Base-by-base conservation (phyloP, 1,139 yeast genomes). In the Pneumocystis carinii region DNA sequence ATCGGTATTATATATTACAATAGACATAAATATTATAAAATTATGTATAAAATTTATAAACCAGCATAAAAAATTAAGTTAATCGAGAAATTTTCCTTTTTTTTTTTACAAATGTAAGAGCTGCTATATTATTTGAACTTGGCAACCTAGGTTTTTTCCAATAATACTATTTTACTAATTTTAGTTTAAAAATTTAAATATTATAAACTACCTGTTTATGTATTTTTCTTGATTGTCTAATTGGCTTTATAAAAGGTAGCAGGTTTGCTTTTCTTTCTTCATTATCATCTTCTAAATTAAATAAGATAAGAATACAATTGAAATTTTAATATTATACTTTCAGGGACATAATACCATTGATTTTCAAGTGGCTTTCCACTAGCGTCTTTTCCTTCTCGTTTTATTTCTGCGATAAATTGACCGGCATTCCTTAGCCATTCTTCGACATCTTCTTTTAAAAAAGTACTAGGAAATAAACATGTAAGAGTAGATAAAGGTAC, bases 301-400 rank as follows among this genome's bases (percentile, higher is more conserved):
- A 19, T 48, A 48, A 48, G 55, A 39, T 57, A 39, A 57, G 14
- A 57, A 29, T 2, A 37, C 4, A 29, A 57, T 12, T 3, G 4
- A 12, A 37, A 27, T 29, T 37, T 6, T 37, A 32, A 57, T 57
- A 38, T 24, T 12, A 10, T 57, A 57, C 59, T 57, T 57, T 57
- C 59, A 27, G 42, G 41, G 24, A 37, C 15, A 57, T 57, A 57
- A 27, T 57, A 57, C 41, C 42, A 57, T 39, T 57, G 36, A 39
- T 24, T 39, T 19, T 37, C 42, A 19, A 57, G 29, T 19, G 38
- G 59, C 6, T 57, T 57, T 37, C 59, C 59, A 19, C 29, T 24
- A 19, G 59, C 59, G 10, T 57, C 59, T 39, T 57, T 57, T 10
- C 59, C 59, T 12, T 37, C 42, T 57, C 59, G 59, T 57, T 57